Evolutionary conservation across 345 rosid genomes (phyloP).

Genomic region (Eucalyptus erythrocorys): DNA sequence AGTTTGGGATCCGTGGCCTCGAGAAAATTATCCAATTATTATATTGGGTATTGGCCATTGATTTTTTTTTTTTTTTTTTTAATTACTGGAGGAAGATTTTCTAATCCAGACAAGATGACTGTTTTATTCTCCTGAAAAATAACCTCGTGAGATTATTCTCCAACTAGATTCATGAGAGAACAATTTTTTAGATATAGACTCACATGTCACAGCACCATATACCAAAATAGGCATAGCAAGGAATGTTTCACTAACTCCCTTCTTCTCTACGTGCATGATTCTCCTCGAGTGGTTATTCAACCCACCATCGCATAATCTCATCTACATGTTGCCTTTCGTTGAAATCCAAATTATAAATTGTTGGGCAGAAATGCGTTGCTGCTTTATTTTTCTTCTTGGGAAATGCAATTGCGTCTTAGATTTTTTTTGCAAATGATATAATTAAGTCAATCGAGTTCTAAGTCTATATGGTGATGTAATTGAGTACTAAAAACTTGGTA

Average conservation of each 20-base stretch:
- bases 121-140: neutral
- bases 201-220: neutral
- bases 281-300: neutral
- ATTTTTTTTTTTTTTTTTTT: neutral
- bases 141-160: neutral
- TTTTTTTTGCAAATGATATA: neutral
- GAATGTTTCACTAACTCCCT: neutral
- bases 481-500: neutral
- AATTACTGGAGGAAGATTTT: neutral
- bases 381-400: neutral
- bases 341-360: neutral
- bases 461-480: rapidly evolving
- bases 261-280: neutral
- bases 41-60: neutral
- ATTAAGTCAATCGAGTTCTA: neutral
- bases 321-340: neutral
- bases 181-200: neutral
- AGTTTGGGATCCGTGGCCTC: neutral
- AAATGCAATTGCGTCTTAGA: neutral
- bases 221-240: neutral
- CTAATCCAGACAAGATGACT: neutral
- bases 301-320: neutral
- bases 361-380: neutral
- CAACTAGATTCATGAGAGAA: neutral
- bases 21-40: neutral